phyloP scores from a whole-genome alignment of 2,329 filamentous ascomycete species.

The Monilinia fructigena region DNA sequence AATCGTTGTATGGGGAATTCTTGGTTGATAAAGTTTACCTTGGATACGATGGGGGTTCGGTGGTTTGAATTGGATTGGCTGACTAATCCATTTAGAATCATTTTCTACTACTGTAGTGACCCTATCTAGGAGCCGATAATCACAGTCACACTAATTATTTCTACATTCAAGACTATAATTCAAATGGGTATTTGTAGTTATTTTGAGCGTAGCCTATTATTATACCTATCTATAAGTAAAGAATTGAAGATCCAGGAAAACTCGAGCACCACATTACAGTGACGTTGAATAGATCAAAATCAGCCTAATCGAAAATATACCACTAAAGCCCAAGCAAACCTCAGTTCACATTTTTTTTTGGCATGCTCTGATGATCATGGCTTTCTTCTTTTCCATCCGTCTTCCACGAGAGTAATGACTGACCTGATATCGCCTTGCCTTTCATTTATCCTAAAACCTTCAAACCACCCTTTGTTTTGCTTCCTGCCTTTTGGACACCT shows the following conservation, averaged over 20 bases:
- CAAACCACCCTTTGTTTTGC: conserved; percentile 66
- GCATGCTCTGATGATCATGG: conserved; percentile 1
- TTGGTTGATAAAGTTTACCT: too few species aligned
- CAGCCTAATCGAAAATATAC: neutral
- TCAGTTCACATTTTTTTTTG: neutral
- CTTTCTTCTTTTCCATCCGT: neutral
- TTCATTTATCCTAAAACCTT: conserved; percentile 55
- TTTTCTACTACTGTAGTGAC: neutral
- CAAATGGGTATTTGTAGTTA: neutral
- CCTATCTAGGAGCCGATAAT: neutral
- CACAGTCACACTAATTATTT: neutral
- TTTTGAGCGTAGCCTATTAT: neutral
- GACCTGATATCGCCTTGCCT: neutral
- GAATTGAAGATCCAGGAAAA: neutral
- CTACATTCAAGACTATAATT: neutral
- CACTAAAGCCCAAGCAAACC: neutral
- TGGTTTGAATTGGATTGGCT: neutral
- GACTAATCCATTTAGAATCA: neutral
- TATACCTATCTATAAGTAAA: neutral
- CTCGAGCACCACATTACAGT: neutral
- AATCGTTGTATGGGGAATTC: too few species aligned
- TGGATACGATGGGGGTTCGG: too few species aligned
- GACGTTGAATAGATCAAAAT: neutral
- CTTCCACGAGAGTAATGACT: neutral
- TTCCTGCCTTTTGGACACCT: conserved; percentile 60